phyloP scores from a whole-genome alignment of 2,329 filamentous ascomycete genomes.

The Colletotrichum siamense region DNA sequence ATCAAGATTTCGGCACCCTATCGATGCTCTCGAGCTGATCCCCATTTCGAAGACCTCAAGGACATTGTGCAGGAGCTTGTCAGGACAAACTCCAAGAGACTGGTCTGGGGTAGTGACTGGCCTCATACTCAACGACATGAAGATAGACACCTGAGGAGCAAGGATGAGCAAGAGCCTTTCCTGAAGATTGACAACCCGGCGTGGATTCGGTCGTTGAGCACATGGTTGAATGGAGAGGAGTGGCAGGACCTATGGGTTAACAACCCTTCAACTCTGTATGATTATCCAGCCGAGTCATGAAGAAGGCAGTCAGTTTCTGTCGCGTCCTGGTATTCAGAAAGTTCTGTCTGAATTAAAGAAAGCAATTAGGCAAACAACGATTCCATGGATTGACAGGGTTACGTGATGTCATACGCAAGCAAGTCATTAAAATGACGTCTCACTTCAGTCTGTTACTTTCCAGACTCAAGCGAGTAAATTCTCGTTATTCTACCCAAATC shows the following conservation, averaged over 20 bases:
- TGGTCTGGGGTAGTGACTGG: background rate
- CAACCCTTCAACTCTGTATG: background rate
- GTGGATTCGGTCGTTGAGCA: background rate
- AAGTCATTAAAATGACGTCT: no score
- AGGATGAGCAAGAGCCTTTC: background rate
- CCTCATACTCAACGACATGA: background rate
- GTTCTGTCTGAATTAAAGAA: fast-evolving
- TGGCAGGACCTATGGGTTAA: background rate
- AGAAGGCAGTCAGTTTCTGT: fast-evolving
- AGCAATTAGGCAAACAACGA: fast-evolving
- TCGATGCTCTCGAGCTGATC: background rate
- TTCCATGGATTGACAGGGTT: fast-evolving
- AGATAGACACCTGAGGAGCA: background rate
- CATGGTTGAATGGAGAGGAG: background rate
- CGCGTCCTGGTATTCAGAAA: fast-evolving
- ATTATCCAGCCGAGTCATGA: background rate
- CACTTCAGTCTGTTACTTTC: no score
- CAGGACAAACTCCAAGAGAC: background rate
- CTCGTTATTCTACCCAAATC: fast-evolving
- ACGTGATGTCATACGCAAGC: no score
- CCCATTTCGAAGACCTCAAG: background rate
- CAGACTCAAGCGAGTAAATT: background rate
- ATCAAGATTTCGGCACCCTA: background rate
- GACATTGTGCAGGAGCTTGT: background rate
- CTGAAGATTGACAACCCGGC: background rate